phyloP scores from a whole-genome alignment of 352 stramenopile genomes.

The Discostella stelligera region DNA sequence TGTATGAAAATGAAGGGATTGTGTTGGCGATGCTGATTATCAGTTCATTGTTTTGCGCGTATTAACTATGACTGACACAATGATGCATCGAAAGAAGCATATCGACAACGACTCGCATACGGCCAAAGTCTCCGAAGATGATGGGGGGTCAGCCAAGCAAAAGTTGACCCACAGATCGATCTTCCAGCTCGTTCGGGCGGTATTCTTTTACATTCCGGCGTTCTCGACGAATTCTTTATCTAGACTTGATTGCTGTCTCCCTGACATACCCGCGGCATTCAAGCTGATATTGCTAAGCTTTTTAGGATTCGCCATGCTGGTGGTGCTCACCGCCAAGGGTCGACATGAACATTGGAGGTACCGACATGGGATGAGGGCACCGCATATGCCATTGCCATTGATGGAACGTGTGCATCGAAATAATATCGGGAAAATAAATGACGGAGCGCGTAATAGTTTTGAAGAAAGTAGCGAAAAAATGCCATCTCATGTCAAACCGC shows the following conservation, averaged over 20 bases:
- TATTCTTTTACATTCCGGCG: not conserved
- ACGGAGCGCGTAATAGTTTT: not conserved
- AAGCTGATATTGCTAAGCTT: slow-evolving; percentile 39
- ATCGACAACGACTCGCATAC: not conserved
- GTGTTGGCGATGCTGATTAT: no score
- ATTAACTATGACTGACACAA: slow-evolving; percentile 2
- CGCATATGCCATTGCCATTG: slow-evolving; percentile 27
- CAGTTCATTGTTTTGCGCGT: no score
- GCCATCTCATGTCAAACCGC: slow-evolving; percentile 11
- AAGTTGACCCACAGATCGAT: slow-evolving; percentile 22
- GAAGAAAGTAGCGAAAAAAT: not conserved
- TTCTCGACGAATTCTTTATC: not conserved
- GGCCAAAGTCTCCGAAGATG: slow-evolving; percentile 7
- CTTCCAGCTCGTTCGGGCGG: not conserved
- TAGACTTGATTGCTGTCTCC: slow-evolving; percentile 18
- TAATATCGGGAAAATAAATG: slow-evolving; percentile 1
- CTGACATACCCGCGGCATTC: slow-evolving; percentile 21
- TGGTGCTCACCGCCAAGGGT: slow-evolving; percentile 40
- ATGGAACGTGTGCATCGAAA: slow-evolving; percentile 10
- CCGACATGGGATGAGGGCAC: not conserved
- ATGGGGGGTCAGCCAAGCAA: slow-evolving; percentile 29
- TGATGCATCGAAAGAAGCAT: slow-evolving; percentile 50
- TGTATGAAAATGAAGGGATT: no score
- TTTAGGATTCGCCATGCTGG: slow-evolving; percentile 35
- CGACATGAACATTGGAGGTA: slow-evolving; percentile 24